Base-by-base conservation (phyloP, 495 filamentous ascomycete species). In the Daldinia caldariorum region DNA sequence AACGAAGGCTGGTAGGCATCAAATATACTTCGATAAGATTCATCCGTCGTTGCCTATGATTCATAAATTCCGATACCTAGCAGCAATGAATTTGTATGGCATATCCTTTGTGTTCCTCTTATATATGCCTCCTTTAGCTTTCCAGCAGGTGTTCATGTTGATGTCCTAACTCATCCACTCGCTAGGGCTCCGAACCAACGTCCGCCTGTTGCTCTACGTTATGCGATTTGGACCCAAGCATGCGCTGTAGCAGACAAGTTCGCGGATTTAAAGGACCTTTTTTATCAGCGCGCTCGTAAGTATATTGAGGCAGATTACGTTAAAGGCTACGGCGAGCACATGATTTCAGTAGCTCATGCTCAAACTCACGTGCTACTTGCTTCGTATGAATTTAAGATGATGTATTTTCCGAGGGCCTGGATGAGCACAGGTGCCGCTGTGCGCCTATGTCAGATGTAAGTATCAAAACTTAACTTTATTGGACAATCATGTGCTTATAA, bases 391-490 rank as follows among this genome's bases (percentile, higher is more conserved):
- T 98, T 97, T 77, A 96, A 94, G 79, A 90, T 92, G 86, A 97
- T 99, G 92, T 97, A 92, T 77, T 99, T 99, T 70, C 95, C 95
- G 2, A 84, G 96, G 43, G 96, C 96, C 3, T 99, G 95, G 95
- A 86, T 97, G 79, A 97, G 91, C 61, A 89, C 91, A 9, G 96
- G 94, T 14, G 86, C 92, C 57, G 90, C 89, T 2, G 86, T 89
- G 13, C 84, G 95, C 63, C 77, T 97, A 61, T 85, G 86, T 47
- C 88, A 96, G 68, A 98, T 98, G 96, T 81, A 70, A 74, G 80
- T 41, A 16, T 9, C 13, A 2, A 13, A 26, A 26, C 39, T 41
- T 37, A 7, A 63, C 3, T 6, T 10, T 35, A 4, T 63, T 26
- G 6, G 4, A 18, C 8, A 32, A 38, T 22, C 37, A 13, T 55